These are phyloP conservation scores for Metrosideros polymorpha DNA, from an alignment of 441 rosid species.

Conservation along the genomic window DNA sequence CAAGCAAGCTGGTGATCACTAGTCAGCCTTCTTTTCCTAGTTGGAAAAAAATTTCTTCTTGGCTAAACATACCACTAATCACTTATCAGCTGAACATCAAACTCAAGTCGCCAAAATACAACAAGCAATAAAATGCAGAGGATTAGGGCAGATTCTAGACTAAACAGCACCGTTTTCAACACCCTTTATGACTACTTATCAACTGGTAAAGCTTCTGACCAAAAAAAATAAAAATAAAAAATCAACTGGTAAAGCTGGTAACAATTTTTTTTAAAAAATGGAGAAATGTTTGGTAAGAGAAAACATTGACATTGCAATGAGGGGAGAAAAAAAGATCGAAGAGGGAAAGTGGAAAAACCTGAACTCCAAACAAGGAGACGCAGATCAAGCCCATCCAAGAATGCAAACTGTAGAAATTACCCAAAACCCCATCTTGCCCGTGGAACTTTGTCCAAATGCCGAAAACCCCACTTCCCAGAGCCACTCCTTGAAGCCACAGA, in stretches of 20 bases:
- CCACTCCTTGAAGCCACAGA: conserved; percentile 74
- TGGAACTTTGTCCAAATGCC: conserved; percentile 90
- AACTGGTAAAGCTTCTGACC: neutral
- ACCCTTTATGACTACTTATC: neutral
- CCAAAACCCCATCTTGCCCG: conserved; percentile 42
- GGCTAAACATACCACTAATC: neutral
- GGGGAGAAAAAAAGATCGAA: neutral
- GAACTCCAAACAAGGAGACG: conserved; percentile 70
- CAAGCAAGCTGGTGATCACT: neutral
- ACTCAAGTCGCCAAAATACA: neutral
- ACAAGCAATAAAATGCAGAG: neutral
- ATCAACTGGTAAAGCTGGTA: too few species aligned
- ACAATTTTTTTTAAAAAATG: too few species aligned
- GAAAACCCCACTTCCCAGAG: conserved; percentile 66
- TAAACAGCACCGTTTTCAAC: neutral
- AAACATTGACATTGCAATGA: neutral
- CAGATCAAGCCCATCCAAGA: conserved; percentile 96
- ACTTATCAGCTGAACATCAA: neutral
- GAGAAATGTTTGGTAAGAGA: neutral
- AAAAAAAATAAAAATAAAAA: neutral
- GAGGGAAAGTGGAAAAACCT: conserved; percentile 27
- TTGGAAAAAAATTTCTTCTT: neutral
- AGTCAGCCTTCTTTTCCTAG: neutral
- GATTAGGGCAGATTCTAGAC: neutral
- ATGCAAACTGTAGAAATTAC: conserved; percentile 83